Conservation (phyloP, 208 protist species). For the Crithidia sp. region DNA sequence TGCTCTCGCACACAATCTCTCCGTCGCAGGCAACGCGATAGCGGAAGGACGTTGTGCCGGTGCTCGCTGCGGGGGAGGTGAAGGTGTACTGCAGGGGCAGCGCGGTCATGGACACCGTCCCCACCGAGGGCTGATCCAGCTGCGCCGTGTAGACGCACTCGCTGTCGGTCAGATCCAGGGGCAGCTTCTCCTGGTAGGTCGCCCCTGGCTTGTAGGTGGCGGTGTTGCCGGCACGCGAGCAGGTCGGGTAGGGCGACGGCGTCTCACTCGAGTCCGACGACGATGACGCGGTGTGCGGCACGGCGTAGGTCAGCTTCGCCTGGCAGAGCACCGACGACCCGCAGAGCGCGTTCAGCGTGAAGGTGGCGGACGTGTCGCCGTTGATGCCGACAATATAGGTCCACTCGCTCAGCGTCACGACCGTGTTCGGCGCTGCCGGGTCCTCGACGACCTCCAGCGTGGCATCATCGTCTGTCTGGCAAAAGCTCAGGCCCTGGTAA, state of each 20-base stretch:
- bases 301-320: conserved; percentile 35
- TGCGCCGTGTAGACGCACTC: conserved; percentile 29
- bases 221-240: conserved; percentile 12
- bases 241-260: conserved; percentile 15
- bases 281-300: not conserved
- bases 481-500: conserved; percentile 18
- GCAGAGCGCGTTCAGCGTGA: conserved; percentile 54
- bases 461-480: conserved; percentile 2
- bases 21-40: conserved; percentile 36
- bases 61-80: conserved; percentile 19
- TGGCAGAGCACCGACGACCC: conserved; percentile 41
- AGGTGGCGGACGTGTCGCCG: conserved; percentile 17
- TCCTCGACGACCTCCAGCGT: conserved; percentile 22
- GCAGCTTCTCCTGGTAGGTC: conserved; percentile 27
- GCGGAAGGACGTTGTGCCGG: conserved; percentile 13
- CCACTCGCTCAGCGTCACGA: conserved; percentile 45
- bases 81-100: conserved; percentile 31
- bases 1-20: conserved; percentile 39
- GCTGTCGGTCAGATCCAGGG: conserved; percentile 25
- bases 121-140: conserved; percentile 13
- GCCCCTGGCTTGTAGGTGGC: conserved; percentile 27
- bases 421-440: conserved; percentile 15
- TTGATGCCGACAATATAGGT: conserved; percentile 38
- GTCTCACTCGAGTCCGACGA: conserved; percentile 2
- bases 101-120: conserved; percentile 12